Conservation (phyloP, 2,329 filamentous ascomycete species). For the Apiospora marii region DNA sequence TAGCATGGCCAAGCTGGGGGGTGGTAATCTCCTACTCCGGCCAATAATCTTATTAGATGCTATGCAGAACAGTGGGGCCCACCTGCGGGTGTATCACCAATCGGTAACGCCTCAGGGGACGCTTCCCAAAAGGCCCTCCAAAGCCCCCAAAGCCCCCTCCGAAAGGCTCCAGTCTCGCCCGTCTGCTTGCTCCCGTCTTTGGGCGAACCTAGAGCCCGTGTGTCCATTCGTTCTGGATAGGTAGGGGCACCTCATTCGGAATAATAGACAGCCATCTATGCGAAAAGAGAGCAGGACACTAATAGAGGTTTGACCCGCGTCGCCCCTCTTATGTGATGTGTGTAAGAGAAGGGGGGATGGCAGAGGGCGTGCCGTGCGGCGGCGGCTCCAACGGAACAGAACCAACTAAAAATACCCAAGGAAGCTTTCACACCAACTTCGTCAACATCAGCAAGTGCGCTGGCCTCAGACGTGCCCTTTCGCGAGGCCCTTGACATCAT, state of each 20-base stretch:
- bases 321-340: neutral
- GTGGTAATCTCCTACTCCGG: conserved; percentile 26
- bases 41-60: conserved; percentile 21
- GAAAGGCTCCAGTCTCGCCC: neutral
- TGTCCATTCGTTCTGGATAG: conserved; percentile 5
- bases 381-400: conserved; percentile 6
- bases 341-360: neutral
- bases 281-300: neutral
- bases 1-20: conserved; percentile 21
- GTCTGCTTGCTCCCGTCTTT: neutral
- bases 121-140: neutral
- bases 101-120: conserved; percentile 15
- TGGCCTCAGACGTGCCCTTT: neutral
- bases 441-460: neutral
- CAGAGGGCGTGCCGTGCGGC: neutral
- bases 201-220: neutral
- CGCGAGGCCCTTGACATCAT: neutral
- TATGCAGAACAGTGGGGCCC: conserved; percentile 3
- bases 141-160: too few species aligned
- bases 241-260: neutral
- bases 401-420: neutral
- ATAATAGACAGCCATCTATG: neutral
- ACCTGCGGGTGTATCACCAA: conserved; percentile 13
- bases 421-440: neutral
- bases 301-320: neutral